Base-by-base conservation (phyloP, 352 stramenopile genomes). In the Pythium utonaiense region DNA sequence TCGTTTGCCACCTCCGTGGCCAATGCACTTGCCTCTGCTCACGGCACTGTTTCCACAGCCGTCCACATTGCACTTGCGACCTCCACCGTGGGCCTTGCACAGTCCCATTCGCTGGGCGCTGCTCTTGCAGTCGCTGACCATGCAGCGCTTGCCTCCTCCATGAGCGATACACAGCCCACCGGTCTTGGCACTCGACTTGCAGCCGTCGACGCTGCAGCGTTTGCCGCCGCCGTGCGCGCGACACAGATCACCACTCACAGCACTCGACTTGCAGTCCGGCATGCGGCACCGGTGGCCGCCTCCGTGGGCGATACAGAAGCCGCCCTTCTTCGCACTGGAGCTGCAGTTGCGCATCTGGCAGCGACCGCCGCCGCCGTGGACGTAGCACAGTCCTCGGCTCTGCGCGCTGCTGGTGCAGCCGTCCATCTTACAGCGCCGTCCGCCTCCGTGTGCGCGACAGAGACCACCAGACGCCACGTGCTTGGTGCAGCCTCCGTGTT, bases 81-180 rank as follows among this genome's bases (percentile, higher is more conserved):
- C 88, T 25, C 88, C 88, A 31, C 88, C 88, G 64, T 96, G 88
- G 42, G 84, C 80, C 59, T 95, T 95, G 53, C 86, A 95, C 19
- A 93, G 69, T 27, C 86, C 86, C 53, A 93, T 81, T 34, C 86
- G 80, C 54, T 95, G 83, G 0, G 83, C 86, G 38, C 86, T 93
- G 69, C 80, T 93, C 13, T 74, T 77, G 44, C 83, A 93, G 13
- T 68, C 79, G 12, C 70, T 69, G 34, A 95, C 73, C 9, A 77
- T 90, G 60, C 84, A 93, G 19, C 84, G 80, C 65, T 94, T 93
- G 36, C 86, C 86, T 31, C 86, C 86, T 25, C 86, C 86, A 47
- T 95, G 86, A 1, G 81, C 80, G 53, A 95, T 93, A 27, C 86
- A 95, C 5, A 86, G 74, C 14, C 85, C 85, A 3, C 85, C 85